phyloP scores from a whole-genome alignment of 1,139 yeast genomes.

The Torulaspora globosa region DNA sequence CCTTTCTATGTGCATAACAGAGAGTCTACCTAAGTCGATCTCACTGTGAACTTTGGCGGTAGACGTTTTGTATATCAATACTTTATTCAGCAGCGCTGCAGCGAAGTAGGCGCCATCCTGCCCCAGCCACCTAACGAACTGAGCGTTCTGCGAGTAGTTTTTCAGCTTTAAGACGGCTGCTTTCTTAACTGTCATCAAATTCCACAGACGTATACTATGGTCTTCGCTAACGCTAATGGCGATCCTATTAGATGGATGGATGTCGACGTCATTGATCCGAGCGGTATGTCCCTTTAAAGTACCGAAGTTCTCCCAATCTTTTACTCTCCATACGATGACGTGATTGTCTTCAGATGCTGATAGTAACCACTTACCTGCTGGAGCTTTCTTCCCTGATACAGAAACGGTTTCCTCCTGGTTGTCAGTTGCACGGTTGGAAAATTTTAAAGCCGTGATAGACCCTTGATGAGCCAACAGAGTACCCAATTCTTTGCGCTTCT shows the following conservation, averaged over 20 bases:
- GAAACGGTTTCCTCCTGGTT: slow-evolving; percentile 23
- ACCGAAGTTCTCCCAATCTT: slow-evolving; percentile 94
- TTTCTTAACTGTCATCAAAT: slow-evolving; percentile 94
- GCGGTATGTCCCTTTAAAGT: slow-evolving; percentile 82
- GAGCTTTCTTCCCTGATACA: slow-evolving; percentile 16
- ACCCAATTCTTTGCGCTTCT: slow-evolving; percentile 90
- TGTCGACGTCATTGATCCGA: slow-evolving; percentile 73
- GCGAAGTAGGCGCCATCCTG: slow-evolving; percentile 62
- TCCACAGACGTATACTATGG: slow-evolving; percentile 83
- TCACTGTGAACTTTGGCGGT: slow-evolving; percentile 56
- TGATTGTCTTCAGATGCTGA: slow-evolving; percentile 91
- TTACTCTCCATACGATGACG: slow-evolving; percentile 88
- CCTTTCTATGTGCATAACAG: slow-evolving; percentile 67
- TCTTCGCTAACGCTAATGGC: slow-evolving; percentile 89
- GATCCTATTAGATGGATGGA: slow-evolving; percentile 89
- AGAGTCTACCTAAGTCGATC: slow-evolving; percentile 46
- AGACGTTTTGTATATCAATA: slow-evolving; percentile 62
- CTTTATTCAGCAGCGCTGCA: slow-evolving; percentile 65
- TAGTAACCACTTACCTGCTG: slow-evolving; percentile 75
- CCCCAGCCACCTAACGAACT: slow-evolving; percentile 58
- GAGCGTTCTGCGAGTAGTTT: slow-evolving; percentile 66
- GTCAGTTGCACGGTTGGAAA: slow-evolving; percentile 50
- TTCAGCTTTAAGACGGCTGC: slow-evolving; percentile 78
- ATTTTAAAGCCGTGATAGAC: slow-evolving; percentile 69
- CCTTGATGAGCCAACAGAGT: slow-evolving; percentile 88